These are phyloP conservation scores for Moesziomyces parantarcticus DNA, from an alignment of 1,284 basidiomycete species.

Conservation along the genomic window DNA sequence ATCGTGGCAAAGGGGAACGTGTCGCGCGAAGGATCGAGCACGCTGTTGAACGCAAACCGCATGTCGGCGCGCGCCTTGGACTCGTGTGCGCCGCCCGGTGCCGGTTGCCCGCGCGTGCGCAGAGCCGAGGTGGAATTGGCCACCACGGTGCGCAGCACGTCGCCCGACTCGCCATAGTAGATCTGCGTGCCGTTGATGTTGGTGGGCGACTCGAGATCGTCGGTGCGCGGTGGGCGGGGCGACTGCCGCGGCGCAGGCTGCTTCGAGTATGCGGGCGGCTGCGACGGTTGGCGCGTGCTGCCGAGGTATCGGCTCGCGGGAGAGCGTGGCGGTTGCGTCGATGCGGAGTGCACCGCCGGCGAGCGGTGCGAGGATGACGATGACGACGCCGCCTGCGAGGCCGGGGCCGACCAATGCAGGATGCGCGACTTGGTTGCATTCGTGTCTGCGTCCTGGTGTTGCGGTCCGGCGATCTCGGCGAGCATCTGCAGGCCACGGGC, in stretches of 20 bases:
- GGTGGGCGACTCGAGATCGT: constrained; percentile 23
- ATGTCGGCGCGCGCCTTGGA: constrained; percentile 30
- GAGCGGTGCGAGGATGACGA: constrained; percentile 16
- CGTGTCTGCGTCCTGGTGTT: constrained; percentile 36
- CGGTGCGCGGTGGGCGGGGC: not conserved
- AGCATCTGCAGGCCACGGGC: constrained; percentile 46
- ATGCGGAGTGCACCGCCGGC: not conserved
- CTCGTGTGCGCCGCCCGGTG: constrained; percentile 15
- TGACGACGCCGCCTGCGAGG: constrained; percentile 14
- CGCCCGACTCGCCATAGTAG: constrained; percentile 33
- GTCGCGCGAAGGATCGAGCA: constrained; percentile 40
- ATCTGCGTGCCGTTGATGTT: constrained; percentile 42
- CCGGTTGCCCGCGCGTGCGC: constrained; percentile 4
- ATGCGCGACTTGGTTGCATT: constrained; percentile 34
- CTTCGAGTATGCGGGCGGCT: too few species aligned
- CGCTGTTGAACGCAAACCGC: constrained; percentile 40
- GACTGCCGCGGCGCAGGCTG: too few species aligned
- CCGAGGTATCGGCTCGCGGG: constrained; percentile 4
- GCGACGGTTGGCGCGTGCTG: not conserved
- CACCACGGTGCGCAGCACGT: constrained; percentile 28
- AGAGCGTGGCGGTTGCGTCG: not conserved
- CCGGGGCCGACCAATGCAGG: constrained; percentile 24
- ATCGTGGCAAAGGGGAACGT: constrained; percentile 47
- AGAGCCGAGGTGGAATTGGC: constrained; percentile 9
- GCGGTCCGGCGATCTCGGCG: constrained; percentile 40